Evolutionary conservation across 495 filamentous ascomycete species (phyloP).

Genomic region (Podospora conica): DNA sequence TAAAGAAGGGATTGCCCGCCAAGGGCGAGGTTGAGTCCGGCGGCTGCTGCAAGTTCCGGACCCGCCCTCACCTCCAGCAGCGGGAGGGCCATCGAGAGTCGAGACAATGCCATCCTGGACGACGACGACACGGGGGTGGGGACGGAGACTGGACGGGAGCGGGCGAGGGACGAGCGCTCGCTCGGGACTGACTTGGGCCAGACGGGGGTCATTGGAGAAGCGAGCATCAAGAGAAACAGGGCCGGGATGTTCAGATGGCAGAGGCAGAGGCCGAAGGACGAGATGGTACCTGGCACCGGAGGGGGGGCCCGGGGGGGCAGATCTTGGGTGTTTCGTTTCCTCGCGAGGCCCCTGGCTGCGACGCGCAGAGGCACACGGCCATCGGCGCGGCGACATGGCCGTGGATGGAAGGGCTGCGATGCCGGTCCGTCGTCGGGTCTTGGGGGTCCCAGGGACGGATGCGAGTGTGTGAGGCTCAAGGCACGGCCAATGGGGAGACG

Average conservation of each 20-base stretch:
- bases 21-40: slow-evolving; percentile 13
- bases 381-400: not conserved
- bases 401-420: not conserved
- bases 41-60: slow-evolving; percentile 31
- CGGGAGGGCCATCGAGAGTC: too few species aligned
- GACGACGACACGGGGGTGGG: not conserved
- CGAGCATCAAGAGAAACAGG: slow-evolving; percentile 1
- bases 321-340: slow-evolving; percentile 16
- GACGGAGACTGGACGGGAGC: not conserved
- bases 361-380: not conserved
- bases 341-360: slow-evolving; percentile 7
- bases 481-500: slow-evolving; percentile 22
- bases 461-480: slow-evolving; percentile 18
- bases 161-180: not conserved
- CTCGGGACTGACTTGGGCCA: slow-evolving; percentile 1
- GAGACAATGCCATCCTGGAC: not conserved
- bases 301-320: not conserved
- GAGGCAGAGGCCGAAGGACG: too few species aligned
- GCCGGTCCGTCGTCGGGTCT: not conserved
- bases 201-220: not conserved
- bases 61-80: slow-evolving; percentile 22
- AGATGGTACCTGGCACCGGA: not conserved
- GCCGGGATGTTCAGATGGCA: slow-evolving; percentile 13
- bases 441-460: not conserved
- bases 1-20: slow-evolving; percentile 23